These are phyloP conservation scores for Erigeron canadensis DNA, from an alignment of 129 eudicot species.

Conservation along the genomic window DNA sequence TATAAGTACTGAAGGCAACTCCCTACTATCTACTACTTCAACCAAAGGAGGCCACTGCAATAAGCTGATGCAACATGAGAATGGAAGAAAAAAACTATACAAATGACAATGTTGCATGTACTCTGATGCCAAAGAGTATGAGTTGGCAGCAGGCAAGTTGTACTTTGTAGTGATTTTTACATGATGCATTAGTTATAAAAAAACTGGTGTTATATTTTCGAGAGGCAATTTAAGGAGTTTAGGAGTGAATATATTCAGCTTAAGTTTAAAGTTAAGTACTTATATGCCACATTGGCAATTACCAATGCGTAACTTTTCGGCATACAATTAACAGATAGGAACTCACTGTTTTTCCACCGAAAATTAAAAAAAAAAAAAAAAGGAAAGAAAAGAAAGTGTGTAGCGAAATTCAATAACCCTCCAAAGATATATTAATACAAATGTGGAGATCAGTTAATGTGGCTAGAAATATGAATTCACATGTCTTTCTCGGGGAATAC, in stretches of 20 bases:
- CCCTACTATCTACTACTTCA: slow-evolving; percentile 93
- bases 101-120: background rate
- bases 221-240: background rate
- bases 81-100: background rate
- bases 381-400: too few species aligned
- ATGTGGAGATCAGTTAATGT: slow-evolving; percentile 15
- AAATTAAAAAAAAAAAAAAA: too few species aligned
- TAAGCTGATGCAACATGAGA: slow-evolving; percentile 17
- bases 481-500: background rate
- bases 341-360: too few species aligned
- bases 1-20: slow-evolving; percentile 81
- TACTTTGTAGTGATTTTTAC: background rate
- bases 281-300: too few species aligned
- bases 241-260: too few species aligned
- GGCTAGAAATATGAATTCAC: background rate
- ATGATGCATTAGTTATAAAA: background rate
- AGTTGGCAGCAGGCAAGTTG: slow-evolving; percentile 1
- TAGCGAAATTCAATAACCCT: too few species aligned
- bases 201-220: background rate
- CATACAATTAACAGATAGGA: too few species aligned
- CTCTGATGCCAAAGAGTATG: slow-evolving; percentile 2
- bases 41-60: slow-evolving; percentile 98
- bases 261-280: too few species aligned
- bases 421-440: too few species aligned
- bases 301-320: too few species aligned